Base-by-base conservation (phyloP, 371 early-diverging fungal genomes). In the Coelomomyces lativittatus region DNA sequence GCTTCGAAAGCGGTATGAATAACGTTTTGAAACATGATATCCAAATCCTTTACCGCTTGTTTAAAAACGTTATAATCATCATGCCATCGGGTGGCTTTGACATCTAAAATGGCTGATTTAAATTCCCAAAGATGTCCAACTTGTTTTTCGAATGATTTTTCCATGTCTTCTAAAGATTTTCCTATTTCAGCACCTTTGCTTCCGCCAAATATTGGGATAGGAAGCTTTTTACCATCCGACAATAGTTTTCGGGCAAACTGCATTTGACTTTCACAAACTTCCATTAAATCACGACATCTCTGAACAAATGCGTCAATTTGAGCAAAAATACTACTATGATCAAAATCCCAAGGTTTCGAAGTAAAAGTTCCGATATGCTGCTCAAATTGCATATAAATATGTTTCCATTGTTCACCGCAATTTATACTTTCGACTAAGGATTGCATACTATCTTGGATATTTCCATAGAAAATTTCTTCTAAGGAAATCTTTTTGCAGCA, bases 301-400 rank as follows among this genome's bases (percentile, higher is more conserved):
- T 70, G 70, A 6, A 69, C 63, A 52, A 72, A 74, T 4, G 75
- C 75, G 53, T 74, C 75, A 27, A 72, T 61, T 50, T 71, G 71
- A 4, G 75, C 71, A 57, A 74, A 74, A 23, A 74, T 72, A 50
- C 66, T 63, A 53, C 66, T 66, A 47, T 66, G 63, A 47, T 74
- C 75, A 47, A 74, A 68, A 32, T 70, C 70, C 75, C 75, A 74
- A 14, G 39, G 21, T 11, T 23, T 28, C 26, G 53, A 47, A 3
- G 67, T 28, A 48, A 47, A 57, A 45, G 56, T 61, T 9, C 61
- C 50, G 34, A 74, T 54, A 31, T 70, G 75, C 15, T 32, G 34
- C 28, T 53, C 52, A 9, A 46, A 55, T 31, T 56, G 54, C 27
- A 56, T 58, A 54, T 74, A 74, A 8, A 58, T 62, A 12, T n/a